Conservation (phyloP, 371 early-diverging fungal species). For the Chytridium lagenaria region DNA sequence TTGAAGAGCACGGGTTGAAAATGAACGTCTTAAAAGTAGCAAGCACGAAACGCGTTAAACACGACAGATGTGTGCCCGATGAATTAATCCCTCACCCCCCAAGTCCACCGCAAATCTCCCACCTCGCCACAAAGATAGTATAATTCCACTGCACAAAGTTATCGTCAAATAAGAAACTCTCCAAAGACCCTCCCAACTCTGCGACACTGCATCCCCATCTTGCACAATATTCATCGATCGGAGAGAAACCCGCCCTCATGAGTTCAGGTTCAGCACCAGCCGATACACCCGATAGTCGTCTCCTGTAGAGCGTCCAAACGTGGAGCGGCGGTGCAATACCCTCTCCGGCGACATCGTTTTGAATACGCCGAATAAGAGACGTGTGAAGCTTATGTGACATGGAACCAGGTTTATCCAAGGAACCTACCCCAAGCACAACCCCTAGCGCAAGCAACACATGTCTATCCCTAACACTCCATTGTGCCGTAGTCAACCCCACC, state of each 20-base stretch:
- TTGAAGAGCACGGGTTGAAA: no score
- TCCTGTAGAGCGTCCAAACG: constrained; percentile 7
- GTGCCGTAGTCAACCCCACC: constrained; percentile 5
- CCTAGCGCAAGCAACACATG: constrained; percentile 4
- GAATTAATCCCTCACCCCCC: background rate
- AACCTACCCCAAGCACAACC: background rate
- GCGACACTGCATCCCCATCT: background rate
- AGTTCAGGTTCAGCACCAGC: background rate
- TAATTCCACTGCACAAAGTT: constrained; percentile 11
- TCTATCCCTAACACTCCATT: background rate
- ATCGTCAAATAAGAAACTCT: background rate
- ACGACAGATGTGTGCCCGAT: background rate
- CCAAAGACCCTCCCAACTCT: background rate
- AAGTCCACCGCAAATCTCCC: constrained; percentile 13
- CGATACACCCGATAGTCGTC: background rate
- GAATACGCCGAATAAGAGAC: background rate
- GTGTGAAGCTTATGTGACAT: constrained; percentile 5
- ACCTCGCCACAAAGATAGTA: background rate
- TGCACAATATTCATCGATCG: constrained; percentile 2
- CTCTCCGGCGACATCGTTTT: background rate
- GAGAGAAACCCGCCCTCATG: background rate
- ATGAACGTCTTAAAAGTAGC: no score
- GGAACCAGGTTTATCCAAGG: constrained; percentile 6
- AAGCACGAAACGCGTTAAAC: no score
- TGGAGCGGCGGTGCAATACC: background rate